Evolutionary conservation across 2,329 filamentous ascomycete species (phyloP).

Genomic region (Proliferodiscus dingleyae): DNA sequence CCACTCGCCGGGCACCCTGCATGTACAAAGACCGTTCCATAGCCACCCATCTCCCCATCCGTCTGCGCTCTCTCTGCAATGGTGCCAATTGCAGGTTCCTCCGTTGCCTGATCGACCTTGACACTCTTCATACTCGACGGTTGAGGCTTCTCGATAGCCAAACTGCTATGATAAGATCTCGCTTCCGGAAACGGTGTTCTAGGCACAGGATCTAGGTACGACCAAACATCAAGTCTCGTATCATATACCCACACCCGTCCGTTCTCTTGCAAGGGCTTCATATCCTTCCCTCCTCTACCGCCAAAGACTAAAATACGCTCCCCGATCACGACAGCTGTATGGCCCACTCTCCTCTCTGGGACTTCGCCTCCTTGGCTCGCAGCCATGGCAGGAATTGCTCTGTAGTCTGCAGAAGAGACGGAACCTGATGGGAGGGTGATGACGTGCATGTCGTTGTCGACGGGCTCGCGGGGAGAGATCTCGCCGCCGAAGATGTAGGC

Average conservation of each 20-base stretch:
- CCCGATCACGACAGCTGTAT: slow-evolving; percentile 64
- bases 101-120: slow-evolving; percentile 30
- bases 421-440: slow-evolving; percentile 55
- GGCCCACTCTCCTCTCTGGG: slow-evolving; percentile 66
- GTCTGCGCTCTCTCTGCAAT: slow-evolving; percentile 51
- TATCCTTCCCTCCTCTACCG: slow-evolving; percentile 64
- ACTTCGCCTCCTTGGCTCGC: slow-evolving; percentile 40
- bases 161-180: slow-evolving; percentile 66
- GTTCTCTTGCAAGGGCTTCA: slow-evolving; percentile 67
- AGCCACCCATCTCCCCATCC: slow-evolving; percentile 59
- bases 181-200: slow-evolving; percentile 51
- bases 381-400: slow-evolving; percentile 46
- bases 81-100: slow-evolving; percentile 52
- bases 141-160: slow-evolving; percentile 49
- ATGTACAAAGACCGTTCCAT: slow-evolving; percentile 69
- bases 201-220: slow-evolving; percentile 52
- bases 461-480: slow-evolving; percentile 56
- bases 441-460: slow-evolving; percentile 68
- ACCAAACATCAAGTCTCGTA: slow-evolving; percentile 60
- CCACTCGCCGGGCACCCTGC: slow-evolving; percentile 64
- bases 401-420: slow-evolving; percentile 53
- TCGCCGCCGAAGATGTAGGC: slow-evolving; percentile 77
- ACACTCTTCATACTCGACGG: slow-evolving; percentile 23
- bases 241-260: slow-evolving; percentile 76
- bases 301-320: slow-evolving; percentile 76